Evolutionary conservation across 31 red algal species (phyloP), one percentile per base, ranked within the genome.

Genomic region (Asparagopsis taxiformis): DNA sequence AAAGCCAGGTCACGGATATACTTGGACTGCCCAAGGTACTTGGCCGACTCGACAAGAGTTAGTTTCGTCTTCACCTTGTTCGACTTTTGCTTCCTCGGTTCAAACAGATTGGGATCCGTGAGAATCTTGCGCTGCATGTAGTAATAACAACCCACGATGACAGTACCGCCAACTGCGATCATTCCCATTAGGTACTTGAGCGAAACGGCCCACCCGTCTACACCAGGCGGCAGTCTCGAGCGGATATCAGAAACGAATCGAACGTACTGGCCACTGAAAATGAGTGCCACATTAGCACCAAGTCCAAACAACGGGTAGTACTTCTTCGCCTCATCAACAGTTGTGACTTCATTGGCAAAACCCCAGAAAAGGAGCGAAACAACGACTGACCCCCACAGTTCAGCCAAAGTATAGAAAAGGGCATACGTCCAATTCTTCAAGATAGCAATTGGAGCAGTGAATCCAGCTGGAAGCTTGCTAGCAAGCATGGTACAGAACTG

Each of bases 291-390:
- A 75, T 98, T 98, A 22, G 95, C 90, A 50, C 75, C 86, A 21
- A 98, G 63, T 0, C 95, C 95, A 79, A 98, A 98, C 29, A 98
- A 50, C 16, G 90, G 90, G 28, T 94, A 98, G 66, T 90, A 98
- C 75, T 94, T 93, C 59, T 98, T 94, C 24, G 95, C 95, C 62
- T 98, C 90, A 51, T 93, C 79, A 11, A 98, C 90, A 53, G 85
- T 82, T 36, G 90, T 98, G 24, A 94, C 85, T 58, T 98, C 95
- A 69, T 98, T 98, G 32, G 95, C 90, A 68, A 98, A 93, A 44
- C 95, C 95, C 95, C 95, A 98, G 79, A 98, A 98, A 28, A 98
- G 85, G 26, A 94, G 36, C 30, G 79, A 87, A 19, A 94, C 85
- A 26, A 98, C 90, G 19, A 93, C 85, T 20, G 85, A 91, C 25